Evolutionary conservation across 2,329 filamentous ascomycete species (phyloP).

Genomic region (Fusarium foetens): DNA sequence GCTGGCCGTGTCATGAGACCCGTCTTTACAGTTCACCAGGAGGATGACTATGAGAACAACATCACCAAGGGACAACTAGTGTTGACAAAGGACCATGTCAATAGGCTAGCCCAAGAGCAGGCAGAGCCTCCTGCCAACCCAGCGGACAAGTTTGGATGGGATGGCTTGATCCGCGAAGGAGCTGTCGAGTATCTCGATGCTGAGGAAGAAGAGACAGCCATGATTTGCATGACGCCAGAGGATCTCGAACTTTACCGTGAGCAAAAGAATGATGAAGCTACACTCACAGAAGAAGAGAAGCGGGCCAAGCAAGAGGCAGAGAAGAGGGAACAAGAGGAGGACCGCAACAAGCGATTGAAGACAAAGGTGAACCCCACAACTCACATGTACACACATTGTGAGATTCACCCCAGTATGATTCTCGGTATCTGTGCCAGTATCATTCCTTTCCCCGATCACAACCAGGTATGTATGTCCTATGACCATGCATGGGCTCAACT

Average conservation of each 20-base stretch:
- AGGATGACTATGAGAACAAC: conserved; percentile 74
- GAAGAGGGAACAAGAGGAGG: conserved; percentile 54
- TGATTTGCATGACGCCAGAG: conserved; percentile 99
- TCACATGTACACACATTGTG: conserved; percentile 96
- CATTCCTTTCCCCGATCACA: conserved; percentile 99
- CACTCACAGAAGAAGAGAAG: conserved; percentile 23
- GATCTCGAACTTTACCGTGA: conserved; percentile 84
- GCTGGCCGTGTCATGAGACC: conserved; percentile 95
- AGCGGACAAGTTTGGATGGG: conserved; percentile 81
- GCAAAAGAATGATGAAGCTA: conserved; percentile 71
- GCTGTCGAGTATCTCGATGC: conserved; percentile 97
- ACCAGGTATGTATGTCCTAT: conserved; percentile 68
- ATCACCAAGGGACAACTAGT: conserved; percentile 75
- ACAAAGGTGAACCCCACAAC: conserved; percentile 87
- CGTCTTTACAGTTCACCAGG: conserved; percentile 91
- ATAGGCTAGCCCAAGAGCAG: conserved; percentile 79
- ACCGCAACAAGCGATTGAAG: conserved; percentile 87
- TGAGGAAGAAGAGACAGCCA: conserved; percentile 97
- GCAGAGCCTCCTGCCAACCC: conserved; percentile 71
- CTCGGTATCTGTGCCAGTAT: conserved; percentile 98
- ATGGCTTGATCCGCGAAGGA: conserved; percentile 83
- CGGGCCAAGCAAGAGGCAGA: conserved; percentile 56
- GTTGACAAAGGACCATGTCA: conserved; percentile 82
- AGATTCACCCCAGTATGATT: conserved; percentile 99
- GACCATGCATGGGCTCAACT: not conserved